These are phyloP conservation scores for Xylaria palmicola DNA, from an alignment of 495 filamentous ascomycete genomes.

Conservation along the genomic window DNA sequence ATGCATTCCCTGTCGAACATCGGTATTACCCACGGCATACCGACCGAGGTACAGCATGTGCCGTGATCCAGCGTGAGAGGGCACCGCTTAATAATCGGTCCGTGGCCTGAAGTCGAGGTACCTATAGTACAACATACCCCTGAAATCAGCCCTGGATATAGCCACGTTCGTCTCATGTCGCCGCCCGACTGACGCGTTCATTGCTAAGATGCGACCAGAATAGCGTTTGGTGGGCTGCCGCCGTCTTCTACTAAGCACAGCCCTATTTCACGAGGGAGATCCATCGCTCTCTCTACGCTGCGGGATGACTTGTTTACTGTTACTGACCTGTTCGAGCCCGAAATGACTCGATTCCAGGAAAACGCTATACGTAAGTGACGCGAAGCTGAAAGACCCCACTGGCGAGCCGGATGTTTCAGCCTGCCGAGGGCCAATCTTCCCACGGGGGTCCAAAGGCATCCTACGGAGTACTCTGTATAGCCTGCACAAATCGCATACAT, in stretches of 20 bases:
- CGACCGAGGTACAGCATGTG: no score
- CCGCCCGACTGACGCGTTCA: conserved; percentile 9
- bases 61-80: no score
- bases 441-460: neutral
- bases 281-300: neutral
- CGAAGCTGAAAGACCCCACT: neutral
- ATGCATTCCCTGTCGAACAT: no score
- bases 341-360: conserved; percentile 5
- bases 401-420: conserved; percentile 12
- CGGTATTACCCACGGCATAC: no score
- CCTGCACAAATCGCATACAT: neutral
- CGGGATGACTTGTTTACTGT: neutral
- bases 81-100: no score
- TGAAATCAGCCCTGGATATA: neutral
- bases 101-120: no score
- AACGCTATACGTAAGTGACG: neutral
- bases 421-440: conserved; percentile 9
- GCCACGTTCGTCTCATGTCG: conserved; percentile 2
- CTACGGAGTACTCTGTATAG: no score
- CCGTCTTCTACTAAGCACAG: neutral
- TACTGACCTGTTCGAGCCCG: neutral
- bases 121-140: neutral
- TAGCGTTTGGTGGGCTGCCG: neutral
- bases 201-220: neutral
- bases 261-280: neutral